These are phyloP conservation scores for Neurospora tetraspora DNA, from an alignment of 495 filamentous ascomycete genomes.

Conservation along the genomic window DNA sequence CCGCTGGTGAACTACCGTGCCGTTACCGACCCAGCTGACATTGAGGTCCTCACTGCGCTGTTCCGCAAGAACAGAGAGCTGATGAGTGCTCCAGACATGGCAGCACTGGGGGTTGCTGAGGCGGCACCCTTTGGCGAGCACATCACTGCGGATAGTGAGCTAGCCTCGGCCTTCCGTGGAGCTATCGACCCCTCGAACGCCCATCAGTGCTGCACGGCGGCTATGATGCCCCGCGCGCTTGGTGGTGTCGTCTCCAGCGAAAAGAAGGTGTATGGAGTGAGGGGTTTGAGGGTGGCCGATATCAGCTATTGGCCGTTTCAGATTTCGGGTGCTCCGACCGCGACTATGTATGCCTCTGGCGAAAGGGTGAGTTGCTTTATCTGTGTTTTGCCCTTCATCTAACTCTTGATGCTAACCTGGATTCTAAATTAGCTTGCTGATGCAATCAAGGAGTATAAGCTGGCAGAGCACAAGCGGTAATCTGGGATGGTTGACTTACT, in stretches of 20 bases:
- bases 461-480: slow-evolving; percentile 1
- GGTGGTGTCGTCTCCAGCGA: slow-evolving; percentile 39
- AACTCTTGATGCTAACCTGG: not conserved
- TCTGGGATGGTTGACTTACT: not conserved
- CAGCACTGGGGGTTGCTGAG: slow-evolving; percentile 27
- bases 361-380: slow-evolving; percentile 30
- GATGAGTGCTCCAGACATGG: slow-evolving; percentile 30
- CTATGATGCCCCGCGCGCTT: slow-evolving; percentile 31
- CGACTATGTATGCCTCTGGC: slow-evolving; percentile 42
- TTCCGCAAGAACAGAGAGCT: slow-evolving; percentile 30
- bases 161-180: slow-evolving; percentile 18
- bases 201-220: slow-evolving; percentile 33
- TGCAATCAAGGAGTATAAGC: slow-evolving; percentile 18
- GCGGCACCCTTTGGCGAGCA: slow-evolving; percentile 17
- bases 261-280: slow-evolving; percentile 39
- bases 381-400: not conserved
- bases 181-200: slow-evolving; percentile 22
- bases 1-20: slow-evolving; percentile 26
- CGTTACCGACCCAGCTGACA: slow-evolving; percentile 26
- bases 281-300: slow-evolving; percentile 31
- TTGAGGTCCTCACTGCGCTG: slow-evolving; percentile 19
- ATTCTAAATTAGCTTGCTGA: slow-evolving; percentile 11
- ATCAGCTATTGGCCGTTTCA: slow-evolving; percentile 31
- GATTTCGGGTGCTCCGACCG: slow-evolving; percentile 31
- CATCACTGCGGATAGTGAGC: slow-evolving; percentile 15